These are phyloP conservation scores for Daldinia caldariorum DNA, from an alignment of 495 filamentous ascomycete genomes.

Conservation along the genomic window DNA sequence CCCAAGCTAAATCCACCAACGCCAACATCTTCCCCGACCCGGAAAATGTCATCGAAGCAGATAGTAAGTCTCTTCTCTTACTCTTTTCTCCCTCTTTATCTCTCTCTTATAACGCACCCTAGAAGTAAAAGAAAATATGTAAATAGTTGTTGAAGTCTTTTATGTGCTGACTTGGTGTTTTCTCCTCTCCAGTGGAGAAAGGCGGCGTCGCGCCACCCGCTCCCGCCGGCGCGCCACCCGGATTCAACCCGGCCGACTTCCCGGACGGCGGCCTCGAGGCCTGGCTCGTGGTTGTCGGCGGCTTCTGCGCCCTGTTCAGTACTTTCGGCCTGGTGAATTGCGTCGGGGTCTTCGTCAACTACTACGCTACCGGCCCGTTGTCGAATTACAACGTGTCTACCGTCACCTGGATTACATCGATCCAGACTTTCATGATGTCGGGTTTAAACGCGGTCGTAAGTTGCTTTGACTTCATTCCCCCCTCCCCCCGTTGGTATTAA, in stretches of 20 bases:
- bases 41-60: constrained; percentile 47
- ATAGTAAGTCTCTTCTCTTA: constrained; percentile 30
- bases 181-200: constrained; percentile 46
- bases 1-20: constrained; percentile 46
- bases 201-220: constrained; percentile 36
- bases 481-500: constrained; percentile 19
- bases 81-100: no score
- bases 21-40: constrained; percentile 53
- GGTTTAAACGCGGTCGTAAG: constrained; percentile 61
- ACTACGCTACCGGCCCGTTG: constrained; percentile 63
- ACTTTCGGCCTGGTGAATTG: constrained; percentile 74
- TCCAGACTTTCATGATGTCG: constrained; percentile 52
- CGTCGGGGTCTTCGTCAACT: constrained; percentile 70
- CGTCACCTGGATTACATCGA: constrained; percentile 68
- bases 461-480: constrained; percentile 30
- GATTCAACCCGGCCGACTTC: constrained; percentile 56
- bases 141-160: neutral
- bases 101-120: no score
- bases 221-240: constrained; percentile 36
- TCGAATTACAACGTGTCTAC: constrained; percentile 57
- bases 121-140: no score
- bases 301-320: constrained; percentile 70
- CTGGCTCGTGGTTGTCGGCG: constrained; percentile 73
- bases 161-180: neutral
- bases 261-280: constrained; percentile 74